These are phyloP conservation scores for Pseudozyma sp. DNA, from an alignment of 1,284 basidiomycete species.

Conservation along the genomic window DNA sequence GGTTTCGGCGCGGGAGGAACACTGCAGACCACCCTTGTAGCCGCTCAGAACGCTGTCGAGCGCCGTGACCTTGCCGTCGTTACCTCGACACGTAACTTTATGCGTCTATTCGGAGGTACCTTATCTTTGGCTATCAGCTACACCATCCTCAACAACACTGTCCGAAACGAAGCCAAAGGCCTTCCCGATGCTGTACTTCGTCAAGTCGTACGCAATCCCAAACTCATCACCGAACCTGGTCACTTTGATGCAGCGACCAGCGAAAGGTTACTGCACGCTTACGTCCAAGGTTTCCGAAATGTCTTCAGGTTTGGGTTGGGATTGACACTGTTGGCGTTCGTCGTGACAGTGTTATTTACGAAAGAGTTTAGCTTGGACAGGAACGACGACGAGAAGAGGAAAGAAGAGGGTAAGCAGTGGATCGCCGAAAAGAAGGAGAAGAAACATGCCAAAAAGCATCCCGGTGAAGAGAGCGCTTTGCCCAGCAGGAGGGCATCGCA, in stretches of 20 bases:
- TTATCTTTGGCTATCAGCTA: slow-evolving; percentile 76
- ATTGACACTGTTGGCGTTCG: slow-evolving; percentile 49
- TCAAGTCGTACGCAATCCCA: slow-evolving; percentile 43
- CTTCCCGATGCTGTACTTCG: slow-evolving; percentile 21
- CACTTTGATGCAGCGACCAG: slow-evolving; percentile 18
- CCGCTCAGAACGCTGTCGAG: slow-evolving; percentile 78
- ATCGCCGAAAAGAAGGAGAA: slow-evolving; percentile 39
- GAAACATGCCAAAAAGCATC: slow-evolving; percentile 17
- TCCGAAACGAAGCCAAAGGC: slow-evolving; percentile 12
- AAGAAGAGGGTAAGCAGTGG: slow-evolving; percentile 69
- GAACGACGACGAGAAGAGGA: slow-evolving; percentile 73
- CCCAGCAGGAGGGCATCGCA: slow-evolving; percentile 9
- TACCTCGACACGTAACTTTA: slow-evolving; percentile 78
- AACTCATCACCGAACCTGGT: slow-evolving; percentile 22
- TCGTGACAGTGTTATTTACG: slow-evolving; percentile 72
- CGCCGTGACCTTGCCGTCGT: slow-evolving; percentile 79
- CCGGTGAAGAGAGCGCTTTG: slow-evolving; percentile 1
- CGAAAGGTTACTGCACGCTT: slow-evolving; percentile 73
- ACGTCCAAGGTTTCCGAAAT: slow-evolving; percentile 74
- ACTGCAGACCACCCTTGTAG: slow-evolving; percentile 71
- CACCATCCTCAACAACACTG: slow-evolving; percentile 69
- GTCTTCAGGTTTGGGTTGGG: slow-evolving; percentile 71
- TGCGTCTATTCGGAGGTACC: slow-evolving; percentile 77
- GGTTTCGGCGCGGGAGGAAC: slow-evolving; percentile 78
- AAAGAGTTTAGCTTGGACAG: slow-evolving; percentile 75